Evolutionary conservation across 2,329 filamentous ascomycete genomes (phyloP).

Genomic region (Curvularia eragrostidis): DNA sequence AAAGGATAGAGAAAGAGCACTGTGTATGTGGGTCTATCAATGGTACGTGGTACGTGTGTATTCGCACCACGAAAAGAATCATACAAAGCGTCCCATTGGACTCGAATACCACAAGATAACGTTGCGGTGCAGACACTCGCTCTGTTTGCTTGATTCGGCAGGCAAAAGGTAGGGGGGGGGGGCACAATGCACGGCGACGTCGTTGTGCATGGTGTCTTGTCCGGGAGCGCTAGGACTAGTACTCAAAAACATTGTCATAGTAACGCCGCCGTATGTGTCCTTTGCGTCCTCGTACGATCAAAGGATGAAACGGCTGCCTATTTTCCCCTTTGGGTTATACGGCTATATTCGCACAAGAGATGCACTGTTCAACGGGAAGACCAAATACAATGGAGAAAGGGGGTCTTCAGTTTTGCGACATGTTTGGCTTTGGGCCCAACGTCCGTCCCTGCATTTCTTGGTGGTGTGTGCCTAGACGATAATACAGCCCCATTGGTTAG

Average conservation of each 20-base stretch:
- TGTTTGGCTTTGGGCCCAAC: background rate
- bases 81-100: background rate
- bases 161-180: background rate
- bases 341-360: background rate
- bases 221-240: background rate
- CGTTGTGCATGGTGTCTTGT: slow-evolving; percentile 4
- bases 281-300: background rate
- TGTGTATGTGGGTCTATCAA: background rate
- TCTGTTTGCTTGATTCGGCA: background rate
- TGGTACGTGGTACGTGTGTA: background rate
- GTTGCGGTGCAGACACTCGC: background rate
- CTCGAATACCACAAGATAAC: background rate
- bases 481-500: background rate
- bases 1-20: background rate
- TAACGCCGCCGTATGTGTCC: background rate
- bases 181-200: background rate
- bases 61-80: background rate
- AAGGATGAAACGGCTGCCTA: background rate
- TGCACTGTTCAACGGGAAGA: background rate
- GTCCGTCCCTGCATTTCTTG: slow-evolving; percentile 3
- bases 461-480: background rate
- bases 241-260: background rate
- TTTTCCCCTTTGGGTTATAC: background rate
- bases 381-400: background rate
- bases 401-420: background rate